Conservation (phyloP, 2,329 filamentous ascomycete species). For the Apiospora aurea region DNA sequence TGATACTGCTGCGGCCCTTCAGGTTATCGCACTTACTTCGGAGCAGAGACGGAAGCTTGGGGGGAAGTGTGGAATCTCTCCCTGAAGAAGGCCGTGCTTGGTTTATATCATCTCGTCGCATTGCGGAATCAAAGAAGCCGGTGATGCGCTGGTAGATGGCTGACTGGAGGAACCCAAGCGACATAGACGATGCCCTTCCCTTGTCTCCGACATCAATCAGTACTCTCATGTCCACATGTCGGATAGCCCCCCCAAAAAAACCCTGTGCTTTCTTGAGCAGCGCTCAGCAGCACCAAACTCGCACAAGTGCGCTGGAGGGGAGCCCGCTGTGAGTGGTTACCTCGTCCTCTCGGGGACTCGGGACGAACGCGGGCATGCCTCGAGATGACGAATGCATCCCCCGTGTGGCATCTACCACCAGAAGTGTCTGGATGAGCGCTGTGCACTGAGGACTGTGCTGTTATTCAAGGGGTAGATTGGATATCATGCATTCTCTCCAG, state of each 20-base stretch:
- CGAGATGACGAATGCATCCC: background rate
- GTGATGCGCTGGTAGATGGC: background rate
- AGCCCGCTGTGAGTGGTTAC: background rate
- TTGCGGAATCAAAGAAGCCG: background rate
- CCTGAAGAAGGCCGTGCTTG: background rate
- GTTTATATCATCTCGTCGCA: background rate
- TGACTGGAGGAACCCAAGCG: background rate
- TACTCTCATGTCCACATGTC: background rate
- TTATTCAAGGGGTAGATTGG: background rate
- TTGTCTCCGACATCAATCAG: background rate
- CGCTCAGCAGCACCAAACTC: background rate
- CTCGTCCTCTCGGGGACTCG: too few species aligned
- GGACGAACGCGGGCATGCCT: background rate
- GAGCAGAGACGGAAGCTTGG: background rate
- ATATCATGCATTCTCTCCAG: too few species aligned
- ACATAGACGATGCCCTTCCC: background rate
- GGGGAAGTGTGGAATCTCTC: background rate
- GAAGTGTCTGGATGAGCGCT: background rate
- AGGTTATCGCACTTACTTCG: background rate
- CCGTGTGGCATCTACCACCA: background rate
- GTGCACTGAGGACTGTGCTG: background rate
- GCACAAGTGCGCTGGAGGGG: background rate
- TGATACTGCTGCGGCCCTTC: background rate
- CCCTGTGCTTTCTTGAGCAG: background rate
- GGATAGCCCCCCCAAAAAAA: background rate